These are phyloP conservation scores for Chloranthus sessilifolius DNA, from an alignment of 164 flowering plant species.

Conservation along the genomic window DNA sequence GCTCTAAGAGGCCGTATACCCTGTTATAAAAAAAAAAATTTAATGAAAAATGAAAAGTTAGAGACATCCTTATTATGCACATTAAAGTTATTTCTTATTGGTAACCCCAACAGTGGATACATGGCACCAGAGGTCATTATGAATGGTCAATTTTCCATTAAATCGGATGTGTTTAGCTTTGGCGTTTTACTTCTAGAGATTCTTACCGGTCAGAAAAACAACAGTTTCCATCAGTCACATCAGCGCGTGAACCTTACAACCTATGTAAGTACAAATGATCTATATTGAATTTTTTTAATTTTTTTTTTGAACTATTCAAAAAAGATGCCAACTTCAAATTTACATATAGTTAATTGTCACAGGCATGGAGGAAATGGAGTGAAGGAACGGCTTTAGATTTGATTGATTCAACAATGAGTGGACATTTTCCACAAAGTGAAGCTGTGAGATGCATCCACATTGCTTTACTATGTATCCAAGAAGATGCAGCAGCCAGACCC, in stretches of 20 bases:
- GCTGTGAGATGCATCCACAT: conserved; percentile 20
- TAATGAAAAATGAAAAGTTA: not conserved
- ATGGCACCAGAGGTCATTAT: too few relatives aligned
- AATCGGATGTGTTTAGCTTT: too few relatives aligned
- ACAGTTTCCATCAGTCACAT: not conserved
- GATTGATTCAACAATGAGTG: conserved; percentile 11
- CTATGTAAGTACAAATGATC: conserved; percentile 3
- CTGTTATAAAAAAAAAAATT: not conserved
- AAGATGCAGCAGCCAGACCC: conserved; percentile 14
- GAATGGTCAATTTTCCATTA: too few relatives aligned
- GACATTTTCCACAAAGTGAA: conserved; percentile 7
- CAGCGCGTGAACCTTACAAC: not conserved
- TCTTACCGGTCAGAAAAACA: too few relatives aligned
- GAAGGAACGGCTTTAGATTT: conserved; percentile 10
- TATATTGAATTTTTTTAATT: too few relatives aligned
- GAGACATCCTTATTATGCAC: not conserved
- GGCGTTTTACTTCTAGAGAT: too few relatives aligned
- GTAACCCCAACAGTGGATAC: too few relatives aligned
- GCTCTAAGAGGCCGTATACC: too few relatives aligned
- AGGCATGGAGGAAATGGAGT: conserved; percentile 24
- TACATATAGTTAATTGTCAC: too few relatives aligned
- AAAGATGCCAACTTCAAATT: too few relatives aligned
- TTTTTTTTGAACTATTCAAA: too few relatives aligned
- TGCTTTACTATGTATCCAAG: conserved; percentile 23
- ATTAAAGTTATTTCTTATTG: too few relatives aligned